Evolutionary conservation across 2,329 filamentous ascomycete genomes (phyloP).

Genomic region (Penicillium thymicola): DNA sequence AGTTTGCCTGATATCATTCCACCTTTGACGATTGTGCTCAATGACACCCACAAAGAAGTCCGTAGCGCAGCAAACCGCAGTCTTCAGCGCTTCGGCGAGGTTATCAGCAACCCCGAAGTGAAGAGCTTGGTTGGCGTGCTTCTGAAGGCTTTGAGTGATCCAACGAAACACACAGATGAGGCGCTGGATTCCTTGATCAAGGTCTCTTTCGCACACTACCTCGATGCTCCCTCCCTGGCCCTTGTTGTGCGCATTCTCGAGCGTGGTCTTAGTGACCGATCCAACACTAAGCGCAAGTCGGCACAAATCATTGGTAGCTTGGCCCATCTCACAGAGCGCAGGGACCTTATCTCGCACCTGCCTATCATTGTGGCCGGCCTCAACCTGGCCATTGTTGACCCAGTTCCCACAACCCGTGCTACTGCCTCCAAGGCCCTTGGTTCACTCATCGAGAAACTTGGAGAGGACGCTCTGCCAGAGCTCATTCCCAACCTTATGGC

Average conservation of each 20-base stretch:
- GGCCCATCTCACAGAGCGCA: constrained; percentile 93
- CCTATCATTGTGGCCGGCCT: constrained; percentile 89
- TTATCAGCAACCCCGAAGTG: constrained; percentile 96
- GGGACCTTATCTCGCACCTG: constrained; percentile 85
- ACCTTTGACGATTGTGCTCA: constrained; percentile 86
- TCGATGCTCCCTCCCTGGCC: constrained; percentile 94
- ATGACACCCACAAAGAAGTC: constrained; percentile 98
- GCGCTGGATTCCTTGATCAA: constrained; percentile 93
- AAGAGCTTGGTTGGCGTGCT: constrained; percentile 88
- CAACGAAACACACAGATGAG: constrained; percentile 94
- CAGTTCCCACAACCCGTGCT: constrained; percentile 91
- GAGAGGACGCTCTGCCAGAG: constrained; percentile 93
- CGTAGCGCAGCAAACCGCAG: constrained; percentile 88
- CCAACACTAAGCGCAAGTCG: constrained; percentile 92
- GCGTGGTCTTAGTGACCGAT: constrained; percentile 84
- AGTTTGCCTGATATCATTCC: constrained; percentile 97
- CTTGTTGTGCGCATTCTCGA: constrained; percentile 94
- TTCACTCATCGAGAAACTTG: constrained; percentile 95
- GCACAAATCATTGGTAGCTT: constrained; percentile 97
- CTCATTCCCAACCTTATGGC: constrained; percentile 97
- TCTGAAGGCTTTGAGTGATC: constrained; percentile 93
- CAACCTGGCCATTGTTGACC: constrained; percentile 85
- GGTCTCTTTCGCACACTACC: constrained; percentile 95
- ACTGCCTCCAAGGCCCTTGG: constrained; percentile 94
- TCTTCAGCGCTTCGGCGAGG: constrained; percentile 95